phyloP scores from a whole-genome alignment of 2,329 filamentous ascomycete species.

The Fusarium caatingaense region DNA sequence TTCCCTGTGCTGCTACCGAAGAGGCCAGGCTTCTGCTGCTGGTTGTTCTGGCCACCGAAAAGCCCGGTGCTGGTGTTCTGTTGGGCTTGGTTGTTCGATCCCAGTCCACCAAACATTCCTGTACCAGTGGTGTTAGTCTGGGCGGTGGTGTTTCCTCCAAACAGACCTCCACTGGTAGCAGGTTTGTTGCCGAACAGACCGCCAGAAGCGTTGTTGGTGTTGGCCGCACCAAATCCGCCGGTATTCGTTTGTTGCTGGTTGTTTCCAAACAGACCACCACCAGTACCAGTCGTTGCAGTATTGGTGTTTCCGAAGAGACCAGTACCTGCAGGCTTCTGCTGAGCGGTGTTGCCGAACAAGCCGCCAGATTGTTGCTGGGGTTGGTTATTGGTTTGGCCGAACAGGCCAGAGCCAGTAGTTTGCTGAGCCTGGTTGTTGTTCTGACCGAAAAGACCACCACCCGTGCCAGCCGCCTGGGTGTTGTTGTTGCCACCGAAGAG shows the following conservation, averaged over 20 bases:
- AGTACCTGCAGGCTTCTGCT: constrained; percentile 54
- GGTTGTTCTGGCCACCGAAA: constrained; percentile 59
- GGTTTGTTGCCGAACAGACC: constrained; percentile 57
- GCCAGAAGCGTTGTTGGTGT: constrained; percentile 47
- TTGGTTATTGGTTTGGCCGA: constrained; percentile 52
- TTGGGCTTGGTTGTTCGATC: constrained; percentile 52
- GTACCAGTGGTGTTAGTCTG: constrained; percentile 53
- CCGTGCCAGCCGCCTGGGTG: constrained; percentile 51
- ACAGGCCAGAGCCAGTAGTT: constrained; percentile 46
- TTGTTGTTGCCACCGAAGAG: constrained; percentile 59
- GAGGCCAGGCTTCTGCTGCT: constrained; percentile 58
- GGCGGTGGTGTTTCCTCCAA: constrained; percentile 52
- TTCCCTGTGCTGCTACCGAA: constrained; percentile 63
- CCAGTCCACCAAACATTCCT: constrained; percentile 59
- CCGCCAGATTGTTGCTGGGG: constrained; percentile 53
- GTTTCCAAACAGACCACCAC: constrained; percentile 58
- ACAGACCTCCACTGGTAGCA: constrained; percentile 54
- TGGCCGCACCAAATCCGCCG: constrained; percentile 51
- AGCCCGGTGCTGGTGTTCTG: constrained; percentile 58
- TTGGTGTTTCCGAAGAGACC: constrained; percentile 45
- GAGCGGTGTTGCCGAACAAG: constrained; percentile 59
- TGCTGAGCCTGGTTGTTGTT: constrained; percentile 50
- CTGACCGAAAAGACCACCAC: constrained; percentile 57
- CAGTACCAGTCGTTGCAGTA: constrained; percentile 17
- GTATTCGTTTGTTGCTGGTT: constrained; percentile 49